Percentiles rank a stretch among this genome's conserved stretches.
phyloP scores from a whole-genome alignment of 2,329 filamentous ascomycete species.

The Cladosporium austrohemisphaericum region DNA sequence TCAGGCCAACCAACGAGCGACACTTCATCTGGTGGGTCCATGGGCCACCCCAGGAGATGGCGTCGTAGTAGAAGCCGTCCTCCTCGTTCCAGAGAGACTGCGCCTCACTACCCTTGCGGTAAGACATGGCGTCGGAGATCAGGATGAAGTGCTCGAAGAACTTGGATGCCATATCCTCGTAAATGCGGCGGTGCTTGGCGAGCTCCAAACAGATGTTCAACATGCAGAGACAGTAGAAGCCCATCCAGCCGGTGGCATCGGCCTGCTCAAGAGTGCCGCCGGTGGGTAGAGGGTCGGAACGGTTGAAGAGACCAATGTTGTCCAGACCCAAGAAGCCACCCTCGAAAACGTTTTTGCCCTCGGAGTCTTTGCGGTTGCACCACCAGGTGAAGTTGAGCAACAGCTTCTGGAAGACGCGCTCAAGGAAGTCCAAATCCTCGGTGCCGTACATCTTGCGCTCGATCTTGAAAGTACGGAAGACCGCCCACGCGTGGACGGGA shows the following conservation, averaged over 20 bases:
- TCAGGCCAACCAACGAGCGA: conserved; percentile 85
- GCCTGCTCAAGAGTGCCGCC: conserved; percentile 93
- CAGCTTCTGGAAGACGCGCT: conserved; percentile 93
- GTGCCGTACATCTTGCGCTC: conserved; percentile 95
- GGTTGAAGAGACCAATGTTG: conserved; percentile 97
- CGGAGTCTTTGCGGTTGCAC: conserved; percentile 92
- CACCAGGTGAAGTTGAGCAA: conserved; percentile 98
- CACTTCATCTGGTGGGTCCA: conserved; percentile 92
- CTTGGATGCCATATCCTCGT: conserved; percentile 95
- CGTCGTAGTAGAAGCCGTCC: conserved; percentile 97
- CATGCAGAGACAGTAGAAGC: conserved; percentile 95
- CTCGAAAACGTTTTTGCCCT: conserved; percentile 96
- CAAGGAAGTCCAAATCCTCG: conserved; percentile 91
- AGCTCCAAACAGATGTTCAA: conserved; percentile 93
- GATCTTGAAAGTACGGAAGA: conserved; percentile 95
- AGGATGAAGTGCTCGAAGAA: conserved; percentile 99
- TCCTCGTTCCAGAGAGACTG: conserved; percentile 93
- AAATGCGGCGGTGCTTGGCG: conserved; percentile 89
- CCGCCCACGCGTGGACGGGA: conserved; percentile 92
- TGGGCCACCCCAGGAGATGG: conserved; percentile 91
- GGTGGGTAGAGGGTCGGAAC: conserved; percentile 89
- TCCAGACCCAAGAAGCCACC: conserved; percentile 92
- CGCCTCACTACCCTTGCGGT: conserved; percentile 64
- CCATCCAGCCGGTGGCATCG: conserved; percentile 98
- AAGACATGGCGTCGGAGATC: conserved; percentile 93